Conservation (phyloP, 1,139 yeast genomes). For the Hyphopichia pseudoburtonii region DNA sequence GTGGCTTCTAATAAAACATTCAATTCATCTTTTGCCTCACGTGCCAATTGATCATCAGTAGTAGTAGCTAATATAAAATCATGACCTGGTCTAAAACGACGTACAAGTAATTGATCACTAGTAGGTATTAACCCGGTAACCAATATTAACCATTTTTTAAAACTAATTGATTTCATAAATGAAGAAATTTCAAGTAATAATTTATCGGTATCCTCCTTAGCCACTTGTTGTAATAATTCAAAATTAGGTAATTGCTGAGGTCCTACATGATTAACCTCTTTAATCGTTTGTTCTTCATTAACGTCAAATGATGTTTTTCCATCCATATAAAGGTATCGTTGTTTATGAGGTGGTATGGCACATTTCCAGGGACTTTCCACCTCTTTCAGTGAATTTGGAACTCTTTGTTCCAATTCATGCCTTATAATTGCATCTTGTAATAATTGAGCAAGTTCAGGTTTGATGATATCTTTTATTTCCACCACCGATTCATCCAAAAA, state of each 20-base stretch:
- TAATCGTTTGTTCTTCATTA: slow-evolving; percentile 27
- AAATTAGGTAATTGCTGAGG: slow-evolving; percentile 59
- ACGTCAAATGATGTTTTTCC: slow-evolving; percentile 45
- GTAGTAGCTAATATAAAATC: slow-evolving; percentile 93
- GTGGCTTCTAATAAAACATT: slow-evolving; percentile 69
- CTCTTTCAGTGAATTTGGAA: slow-evolving; percentile 60
- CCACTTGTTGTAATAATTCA: slow-evolving; percentile 20
- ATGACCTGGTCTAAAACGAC: slow-evolving; percentile 92
- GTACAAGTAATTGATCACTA: slow-evolving; percentile 65
- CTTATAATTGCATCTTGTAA: slow-evolving; percentile 50
- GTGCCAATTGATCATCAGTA: slow-evolving; percentile 47
- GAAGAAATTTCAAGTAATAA: slow-evolving; percentile 54
- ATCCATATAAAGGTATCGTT: slow-evolving; percentile 80
- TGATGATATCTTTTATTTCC: slow-evolving; percentile 64
- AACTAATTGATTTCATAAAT: slow-evolving; percentile 60
- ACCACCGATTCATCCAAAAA: slow-evolving; percentile 71
- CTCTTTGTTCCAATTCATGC: slow-evolving; percentile 53
- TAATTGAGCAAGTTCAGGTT: slow-evolving; percentile 48
- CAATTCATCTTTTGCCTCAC: slow-evolving; percentile 36
- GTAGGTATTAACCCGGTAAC: slow-evolving; percentile 67
- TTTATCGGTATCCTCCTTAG: slow-evolving; percentile 19
- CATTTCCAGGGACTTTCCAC: slow-evolving; percentile 80
- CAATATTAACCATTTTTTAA: slow-evolving; percentile 65
- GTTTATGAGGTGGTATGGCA: slow-evolving; percentile 93
- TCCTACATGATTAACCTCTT: slow-evolving; percentile 30